Evolutionary conservation across 2,329 filamentous ascomycete genomes (phyloP).

Genomic region (Capronia americana): DNA sequence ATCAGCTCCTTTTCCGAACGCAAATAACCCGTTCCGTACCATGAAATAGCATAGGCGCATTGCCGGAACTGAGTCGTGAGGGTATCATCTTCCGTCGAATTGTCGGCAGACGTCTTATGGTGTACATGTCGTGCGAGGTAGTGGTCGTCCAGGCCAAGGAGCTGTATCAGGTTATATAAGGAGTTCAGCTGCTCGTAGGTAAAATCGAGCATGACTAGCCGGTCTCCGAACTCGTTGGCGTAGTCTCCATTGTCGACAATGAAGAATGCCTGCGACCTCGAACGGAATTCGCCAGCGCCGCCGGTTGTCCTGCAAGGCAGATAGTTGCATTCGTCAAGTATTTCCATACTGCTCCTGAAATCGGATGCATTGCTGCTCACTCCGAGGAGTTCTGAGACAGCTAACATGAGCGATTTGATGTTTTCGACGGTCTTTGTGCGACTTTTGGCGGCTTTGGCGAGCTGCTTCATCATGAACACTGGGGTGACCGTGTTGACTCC

Average conservation of each 20-base stretch:
- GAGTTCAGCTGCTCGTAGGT: conserved; percentile 27
- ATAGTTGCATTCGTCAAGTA: conserved; percentile 19
- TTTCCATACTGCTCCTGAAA: conserved; percentile 26
- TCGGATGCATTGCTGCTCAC: conserved; percentile 11
- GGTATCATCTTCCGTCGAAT: conserved; percentile 13
- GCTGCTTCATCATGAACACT: conserved; percentile 30
- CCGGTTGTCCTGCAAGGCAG: conserved; percentile 21
- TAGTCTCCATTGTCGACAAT: conserved; percentile 27
- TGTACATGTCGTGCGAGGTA: conserved; percentile 26
- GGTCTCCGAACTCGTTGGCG: conserved; percentile 20
- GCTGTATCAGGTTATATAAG: conserved; percentile 24
- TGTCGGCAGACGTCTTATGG: conserved; percentile 14
- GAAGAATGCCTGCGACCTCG: conserved; percentile 22
- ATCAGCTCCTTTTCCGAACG: conserved; percentile 12
- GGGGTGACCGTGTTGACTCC: conserved; percentile 23
- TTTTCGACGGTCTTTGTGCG: conserved; percentile 13
- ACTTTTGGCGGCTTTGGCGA: conserved; percentile 24
- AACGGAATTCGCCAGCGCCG: conserved; percentile 18
- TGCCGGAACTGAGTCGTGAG: conserved; percentile 21
- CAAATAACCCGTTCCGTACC: conserved; percentile 18
- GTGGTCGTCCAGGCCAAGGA: conserved; percentile 26
- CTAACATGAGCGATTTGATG: conserved; percentile 27
- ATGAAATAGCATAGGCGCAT: conserved; percentile 32
- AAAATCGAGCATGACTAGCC: conserved; percentile 27
- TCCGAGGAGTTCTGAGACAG: conserved; percentile 18